Evolutionary conservation across 331 rosid species (phyloP), one percentile per base, ranked within the genome.

Genomic region (Stylosanthes scabra): DNA sequence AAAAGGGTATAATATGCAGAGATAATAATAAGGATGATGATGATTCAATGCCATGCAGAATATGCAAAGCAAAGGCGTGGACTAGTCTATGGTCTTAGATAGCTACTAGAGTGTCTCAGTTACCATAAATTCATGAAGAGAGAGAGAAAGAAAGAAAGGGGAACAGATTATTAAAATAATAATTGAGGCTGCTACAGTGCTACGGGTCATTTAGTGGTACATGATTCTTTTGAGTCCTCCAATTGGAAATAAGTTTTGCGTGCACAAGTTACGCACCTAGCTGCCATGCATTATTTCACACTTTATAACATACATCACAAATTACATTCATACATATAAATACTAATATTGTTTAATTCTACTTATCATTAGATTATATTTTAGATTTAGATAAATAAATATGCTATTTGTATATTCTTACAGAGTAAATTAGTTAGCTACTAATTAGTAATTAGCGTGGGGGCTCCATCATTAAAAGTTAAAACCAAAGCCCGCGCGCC

Each of bases 111-210:
- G 20, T 34, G 10, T 20, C 6, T 44, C 11, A 28, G 49, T 14
- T 42, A 41, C 45, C 16, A 20, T 25, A 13, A 47, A 79, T 73
- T 70, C 34, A 51, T 29, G 15, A 58, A 31, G 3, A 2, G 37
- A 31, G 5, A 31, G 0, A 31, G 37, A 31, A 64, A 79, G 66
- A 60, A 66, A 61, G 31, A 56, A 28, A 25, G 11, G 14, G 25
- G 44, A 41, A 52, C 25, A 12, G 11, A 6, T 44, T 3, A 31
- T 31, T 31, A 31, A 39, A 8, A 50, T 9, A 60, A 70, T 76
- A 37, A 50, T 75, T 60, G 66, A 74, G 80, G 72, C 78, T 66
- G 84, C 81, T 39, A 40, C 52, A 60, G 78, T 66, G 84, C 81
- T 39, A 40, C 52, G 64, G 78, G 44, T 70, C 68, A 54, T 3